Percentiles rank a stretch among this genome's conserved stretches.
These are phyloP conservation scores for Avena eriantha DNA, from an alignment of 176 grass and related monocot species.

Conservation along the genomic window DNA sequence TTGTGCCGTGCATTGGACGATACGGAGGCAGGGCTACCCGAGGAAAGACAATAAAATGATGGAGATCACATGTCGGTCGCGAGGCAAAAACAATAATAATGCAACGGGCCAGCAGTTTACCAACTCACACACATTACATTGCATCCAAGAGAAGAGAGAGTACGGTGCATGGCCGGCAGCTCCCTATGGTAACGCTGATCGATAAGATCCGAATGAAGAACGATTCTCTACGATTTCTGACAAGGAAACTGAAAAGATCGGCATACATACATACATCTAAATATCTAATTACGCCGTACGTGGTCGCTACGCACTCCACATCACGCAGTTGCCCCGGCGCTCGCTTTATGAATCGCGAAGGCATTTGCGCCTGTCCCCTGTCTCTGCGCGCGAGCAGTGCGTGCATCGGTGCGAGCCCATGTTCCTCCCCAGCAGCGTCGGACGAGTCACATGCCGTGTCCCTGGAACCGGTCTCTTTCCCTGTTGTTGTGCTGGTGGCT, in stretches of 20 bases:
- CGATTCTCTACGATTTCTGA: neutral
- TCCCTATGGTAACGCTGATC: constrained; percentile 1
- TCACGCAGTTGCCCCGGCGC: neutral
- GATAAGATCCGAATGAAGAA: neutral
- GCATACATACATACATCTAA: neutral
- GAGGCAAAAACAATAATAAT: neutral
- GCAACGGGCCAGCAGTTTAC: neutral
- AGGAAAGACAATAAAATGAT: neutral
- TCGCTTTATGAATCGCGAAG: neutral
- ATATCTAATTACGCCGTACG: neutral
- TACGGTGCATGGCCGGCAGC: neutral
- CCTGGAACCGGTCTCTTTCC: neutral
- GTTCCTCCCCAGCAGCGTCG: neutral
- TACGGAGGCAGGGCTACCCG: neutral
- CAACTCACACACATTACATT: neutral
- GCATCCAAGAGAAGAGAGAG: too few relatives aligned
- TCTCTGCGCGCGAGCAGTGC: neutral
- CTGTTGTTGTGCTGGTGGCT: neutral
- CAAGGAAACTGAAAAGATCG: neutral
- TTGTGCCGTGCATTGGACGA: neutral
- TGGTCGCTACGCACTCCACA: constrained; percentile 32
- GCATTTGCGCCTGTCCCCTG: constrained; percentile 23
- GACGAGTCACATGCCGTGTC: constrained; percentile 23
- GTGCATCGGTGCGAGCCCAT: constrained; percentile 2
- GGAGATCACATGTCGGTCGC: neutral